These are phyloP conservation scores for Tetradesmus obliquus DNA, from an alignment of 139 green algal species.

Conservation along the genomic window DNA sequence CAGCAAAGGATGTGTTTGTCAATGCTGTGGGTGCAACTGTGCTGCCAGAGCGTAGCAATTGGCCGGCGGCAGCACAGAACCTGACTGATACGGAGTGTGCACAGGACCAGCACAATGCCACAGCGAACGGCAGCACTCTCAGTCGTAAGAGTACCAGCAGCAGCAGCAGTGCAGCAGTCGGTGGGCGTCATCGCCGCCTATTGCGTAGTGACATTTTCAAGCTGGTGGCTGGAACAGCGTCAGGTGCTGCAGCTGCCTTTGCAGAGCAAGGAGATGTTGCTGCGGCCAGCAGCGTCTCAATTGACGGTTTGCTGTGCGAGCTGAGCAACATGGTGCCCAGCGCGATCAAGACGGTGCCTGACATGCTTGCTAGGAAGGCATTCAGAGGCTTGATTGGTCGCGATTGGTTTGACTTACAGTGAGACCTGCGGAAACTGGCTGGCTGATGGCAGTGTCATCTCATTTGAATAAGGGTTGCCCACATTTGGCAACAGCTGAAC, in stretches of 20 bases:
- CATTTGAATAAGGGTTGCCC: too few species aligned
- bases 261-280: neutral
- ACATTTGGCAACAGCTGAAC: too few species aligned
- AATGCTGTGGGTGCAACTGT: constrained; percentile 27
- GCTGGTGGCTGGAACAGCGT: neutral
- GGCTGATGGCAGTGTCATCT: too few species aligned
- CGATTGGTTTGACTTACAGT: constrained; percentile 6
- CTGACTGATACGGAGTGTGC: neutral
- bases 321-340: neutral
- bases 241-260: neutral
- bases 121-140: neutral
- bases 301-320: neutral
- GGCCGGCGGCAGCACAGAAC: neutral
- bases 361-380: neutral
- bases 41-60: neutral
- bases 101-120: neutral
- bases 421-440: too few species aligned
- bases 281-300: neutral
- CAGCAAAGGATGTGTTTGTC: constrained; percentile 1
- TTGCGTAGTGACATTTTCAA: neutral
- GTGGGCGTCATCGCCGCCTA: neutral
- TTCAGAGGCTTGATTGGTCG: neutral
- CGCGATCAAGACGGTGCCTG: neutral
- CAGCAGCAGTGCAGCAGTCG: neutral
- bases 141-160: neutral